Evolutionary conservation across 2,329 filamentous ascomycete genomes (phyloP).

Genomic region (Aulographum hederae): DNA sequence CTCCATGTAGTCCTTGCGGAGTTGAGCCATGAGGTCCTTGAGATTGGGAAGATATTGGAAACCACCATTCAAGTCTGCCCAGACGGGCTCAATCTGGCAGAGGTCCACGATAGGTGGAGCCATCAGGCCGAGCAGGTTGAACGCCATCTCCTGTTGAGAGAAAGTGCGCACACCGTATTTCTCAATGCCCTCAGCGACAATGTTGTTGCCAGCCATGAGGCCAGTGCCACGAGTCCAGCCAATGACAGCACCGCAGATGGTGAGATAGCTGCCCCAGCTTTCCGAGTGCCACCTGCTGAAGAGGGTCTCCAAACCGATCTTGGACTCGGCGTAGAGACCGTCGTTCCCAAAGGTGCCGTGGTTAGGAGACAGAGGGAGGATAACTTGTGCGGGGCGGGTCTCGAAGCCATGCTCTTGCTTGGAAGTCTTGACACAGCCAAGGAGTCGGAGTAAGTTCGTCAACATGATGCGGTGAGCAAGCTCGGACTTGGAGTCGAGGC

Average conservation of each 20-base stretch:
- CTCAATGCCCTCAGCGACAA: constrained; percentile 93
- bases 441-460: constrained; percentile 82
- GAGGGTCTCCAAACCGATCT: constrained; percentile 87
- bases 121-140: constrained; percentile 95
- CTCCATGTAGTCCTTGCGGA: constrained; percentile 88
- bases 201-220: constrained; percentile 94
- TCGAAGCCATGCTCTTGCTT: constrained; percentile 79
- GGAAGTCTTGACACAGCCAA: constrained; percentile 79
- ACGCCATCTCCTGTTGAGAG: constrained; percentile 98
- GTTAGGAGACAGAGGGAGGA: constrained; percentile 89
- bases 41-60: constrained; percentile 94
- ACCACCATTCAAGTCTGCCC: constrained; percentile 92
- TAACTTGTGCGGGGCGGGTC: constrained; percentile 90
- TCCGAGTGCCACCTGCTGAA: constrained; percentile 99
- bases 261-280: constrained; percentile 93
- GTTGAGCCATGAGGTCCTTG: constrained; percentile 81
- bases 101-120: constrained; percentile 83
- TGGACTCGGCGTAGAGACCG: constrained; percentile 95
- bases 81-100: constrained; percentile 89
- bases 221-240: constrained; percentile 98
- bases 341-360: constrained; percentile 97
- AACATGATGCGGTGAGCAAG: constrained; percentile 98
- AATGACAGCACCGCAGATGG: constrained; percentile 94
- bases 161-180: constrained; percentile 94
- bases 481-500: constrained; percentile 92